A percentile compares a stretch with the other conserved stretches of the same genome.
phyloP scores from a whole-genome alignment of 306 rosid genomes.

The Cucumis cinereus region DNA sequence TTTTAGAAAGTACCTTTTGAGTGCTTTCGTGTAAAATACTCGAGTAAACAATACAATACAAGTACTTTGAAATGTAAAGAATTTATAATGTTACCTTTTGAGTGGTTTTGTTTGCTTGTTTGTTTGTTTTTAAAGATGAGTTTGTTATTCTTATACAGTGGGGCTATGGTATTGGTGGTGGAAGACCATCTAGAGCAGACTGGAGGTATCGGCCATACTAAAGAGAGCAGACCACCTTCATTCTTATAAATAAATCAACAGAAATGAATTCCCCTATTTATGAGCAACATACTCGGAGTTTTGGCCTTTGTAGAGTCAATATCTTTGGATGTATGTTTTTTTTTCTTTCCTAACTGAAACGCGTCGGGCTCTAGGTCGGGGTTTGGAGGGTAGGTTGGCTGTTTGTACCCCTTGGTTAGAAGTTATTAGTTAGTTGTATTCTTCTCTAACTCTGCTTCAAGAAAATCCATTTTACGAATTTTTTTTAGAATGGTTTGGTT shows the following conservation, averaged over 20 bases:
- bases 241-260: background rate
- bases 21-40: no score
- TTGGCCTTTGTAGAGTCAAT: background rate
- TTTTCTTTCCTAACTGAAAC: background rate
- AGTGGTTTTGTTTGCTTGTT: no score
- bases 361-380: background rate
- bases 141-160: conserved; percentile 41
- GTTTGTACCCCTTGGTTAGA: background rate
- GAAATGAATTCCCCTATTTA: background rate
- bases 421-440: background rate
- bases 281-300: background rate
- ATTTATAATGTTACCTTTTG: no score
- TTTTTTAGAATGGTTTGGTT: background rate
- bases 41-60: background rate
- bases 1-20: background rate
- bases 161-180: conserved; percentile 75
- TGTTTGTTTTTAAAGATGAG: background rate
- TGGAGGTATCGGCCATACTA: conserved; percentile 97
- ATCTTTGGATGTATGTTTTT: background rate
- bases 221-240: background rate
- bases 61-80: no score
- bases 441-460: background rate
- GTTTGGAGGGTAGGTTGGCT: background rate
- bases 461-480: background rate
- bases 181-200: conserved; percentile 81